phyloP scores from a whole-genome alignment of 2,329 filamentous ascomycete species.

The Aspergillus versicolor region DNA sequence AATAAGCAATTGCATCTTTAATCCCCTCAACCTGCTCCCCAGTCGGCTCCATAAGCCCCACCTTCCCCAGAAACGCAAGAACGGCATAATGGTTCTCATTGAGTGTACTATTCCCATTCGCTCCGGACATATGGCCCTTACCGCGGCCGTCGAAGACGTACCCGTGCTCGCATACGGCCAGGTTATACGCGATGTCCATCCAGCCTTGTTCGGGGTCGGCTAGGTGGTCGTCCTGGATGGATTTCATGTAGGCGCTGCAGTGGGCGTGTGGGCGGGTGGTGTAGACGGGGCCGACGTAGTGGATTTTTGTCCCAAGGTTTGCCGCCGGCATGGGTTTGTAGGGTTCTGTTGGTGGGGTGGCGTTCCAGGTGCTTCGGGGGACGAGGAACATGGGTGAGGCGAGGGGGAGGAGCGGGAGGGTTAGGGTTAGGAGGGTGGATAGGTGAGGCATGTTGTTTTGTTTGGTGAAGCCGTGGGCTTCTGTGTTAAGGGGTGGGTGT shows the following conservation, averaged over 20 bases:
- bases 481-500: no score
- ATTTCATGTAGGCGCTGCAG: slow-evolving; percentile 7
- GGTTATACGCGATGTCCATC: slow-evolving; percentile 11
- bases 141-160: slow-evolving; percentile 11
- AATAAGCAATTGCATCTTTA: slow-evolving; percentile 3
- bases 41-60: slow-evolving; percentile 3
- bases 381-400: slow-evolving; percentile 7
- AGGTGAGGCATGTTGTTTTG: no score
- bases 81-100: slow-evolving; percentile 14
- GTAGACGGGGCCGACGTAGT: slow-evolving; percentile 8
- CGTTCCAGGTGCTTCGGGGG: slow-evolving; percentile 8
- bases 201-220: background rate
- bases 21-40: background rate
- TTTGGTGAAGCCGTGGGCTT: no score
- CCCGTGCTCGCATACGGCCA: slow-evolving; percentile 9
- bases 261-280: background rate
- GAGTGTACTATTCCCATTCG: slow-evolving; percentile 5
- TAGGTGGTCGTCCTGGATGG: slow-evolving; percentile 5
- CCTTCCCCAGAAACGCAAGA: slow-evolving; percentile 9
- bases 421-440: no score
- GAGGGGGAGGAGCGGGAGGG: background rate
- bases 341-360: background rate
- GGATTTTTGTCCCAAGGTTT: slow-evolving; percentile 6
- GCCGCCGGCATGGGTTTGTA: slow-evolving; percentile 6
- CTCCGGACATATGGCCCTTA: slow-evolving; percentile 5